Base-by-base conservation (phyloP, 1,284 basidiomycete genomes). In the Marasmius oreades region DNA sequence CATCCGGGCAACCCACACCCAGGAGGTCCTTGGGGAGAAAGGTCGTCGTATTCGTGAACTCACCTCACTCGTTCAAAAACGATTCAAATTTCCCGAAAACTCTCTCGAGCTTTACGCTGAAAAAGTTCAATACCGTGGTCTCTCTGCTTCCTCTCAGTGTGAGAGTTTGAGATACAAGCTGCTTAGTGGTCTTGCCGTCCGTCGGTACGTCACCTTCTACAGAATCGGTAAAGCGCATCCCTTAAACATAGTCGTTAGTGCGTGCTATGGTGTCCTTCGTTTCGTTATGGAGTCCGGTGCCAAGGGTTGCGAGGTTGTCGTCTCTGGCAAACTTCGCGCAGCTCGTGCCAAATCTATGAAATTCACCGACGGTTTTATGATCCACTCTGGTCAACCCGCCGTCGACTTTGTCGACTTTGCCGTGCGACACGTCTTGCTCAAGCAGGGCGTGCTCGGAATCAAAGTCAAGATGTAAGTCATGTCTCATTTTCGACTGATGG, bases 301-400 rank as follows among this genome's bases (percentile, higher is more conserved):
- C 66, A 99, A 99, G 83, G 97, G 97, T 77, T 98, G 95, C 73
- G 97, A 99, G 78, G 97, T 99, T 64, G 93, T 99, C 71, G 95
- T 99, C 64, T 99, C 96, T 64, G 97, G 97, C 73, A 99, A 99
- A 79, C 93, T 99, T 69, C 95, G 97, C 75, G 97, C 96, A 68
- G 97, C 97, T 66, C 95, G 95, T 86, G 97, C 97, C 72, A 99
- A 99, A 81, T 93, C 93, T 51, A 99, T 99, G 97, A 99, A 99
- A 80, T 99, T 99, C 83, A 98, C 95, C 72, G 97, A 99, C 70
- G 97, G 97, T 54, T 98, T 98, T 89, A 98, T 99, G 94, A 96
- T 99, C 75, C 97, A 99, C 88, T 98, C 97, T 64, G 97, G 97
- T 86, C 96, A 99, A 80, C 97, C 97, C 67, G 90, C 88, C 57